Evolutionary conservation across 306 rosid species (phyloP).

Genomic region (Ziziphus jujuba): DNA sequence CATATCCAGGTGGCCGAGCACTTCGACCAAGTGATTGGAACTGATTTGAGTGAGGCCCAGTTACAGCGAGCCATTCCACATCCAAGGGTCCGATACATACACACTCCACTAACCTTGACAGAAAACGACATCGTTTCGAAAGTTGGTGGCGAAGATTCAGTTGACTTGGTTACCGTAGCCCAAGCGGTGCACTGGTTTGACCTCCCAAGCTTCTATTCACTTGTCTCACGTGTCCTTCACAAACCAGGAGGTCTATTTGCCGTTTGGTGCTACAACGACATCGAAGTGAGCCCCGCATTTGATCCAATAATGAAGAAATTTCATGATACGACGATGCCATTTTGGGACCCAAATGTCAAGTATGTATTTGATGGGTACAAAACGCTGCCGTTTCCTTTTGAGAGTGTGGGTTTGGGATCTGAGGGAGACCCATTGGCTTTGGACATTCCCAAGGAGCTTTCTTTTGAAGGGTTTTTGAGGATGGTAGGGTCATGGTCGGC

Average conservation of each 20-base stretch:
- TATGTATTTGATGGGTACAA: constrained; percentile 23
- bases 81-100: constrained; percentile 32
- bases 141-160: constrained; percentile 32
- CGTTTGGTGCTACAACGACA: constrained; percentile 35
- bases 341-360: background rate
- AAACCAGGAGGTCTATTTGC: constrained; percentile 38
- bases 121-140: constrained; percentile 30
- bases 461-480: constrained; percentile 17
- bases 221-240: constrained; percentile 23
- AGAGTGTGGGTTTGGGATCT: constrained; percentile 34
- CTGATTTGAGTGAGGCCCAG: constrained; percentile 31
- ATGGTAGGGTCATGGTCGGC: constrained; percentile 21
- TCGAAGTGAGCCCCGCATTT: constrained; percentile 6
- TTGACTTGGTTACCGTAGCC: constrained; percentile 32
- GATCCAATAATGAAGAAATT: constrained; percentile 13
- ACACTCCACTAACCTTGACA: constrained; percentile 25
- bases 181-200: constrained; percentile 44
- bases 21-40: constrained; percentile 36
- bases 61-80: constrained; percentile 31
- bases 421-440: constrained; percentile 32
- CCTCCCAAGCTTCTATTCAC: constrained; percentile 32
- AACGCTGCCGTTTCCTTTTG: constrained; percentile 41
- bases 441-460: constrained; percentile 25
- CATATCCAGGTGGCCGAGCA: constrained; percentile 27
- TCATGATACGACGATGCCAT: constrained; percentile 4